Evolutionary conservation across 2,329 filamentous ascomycete species (phyloP), one percentile per base, ranked within the genome.

Genomic region (Colletotrichum tamarilloi): DNA sequence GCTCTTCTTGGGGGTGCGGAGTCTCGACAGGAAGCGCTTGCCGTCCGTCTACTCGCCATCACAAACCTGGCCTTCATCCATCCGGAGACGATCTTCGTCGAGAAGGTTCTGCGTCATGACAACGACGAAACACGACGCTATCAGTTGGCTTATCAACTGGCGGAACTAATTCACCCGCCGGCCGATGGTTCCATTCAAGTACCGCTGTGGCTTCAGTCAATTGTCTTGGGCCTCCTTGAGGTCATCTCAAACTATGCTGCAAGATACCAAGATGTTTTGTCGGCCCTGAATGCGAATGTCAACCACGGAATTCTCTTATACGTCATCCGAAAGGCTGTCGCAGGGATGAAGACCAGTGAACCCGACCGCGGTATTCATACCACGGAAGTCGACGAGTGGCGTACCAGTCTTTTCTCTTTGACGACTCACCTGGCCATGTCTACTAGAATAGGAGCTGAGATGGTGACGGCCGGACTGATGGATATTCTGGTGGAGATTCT

Each of bases 301-400:
- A 98, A 97, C 78, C 97, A 99, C 78, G 97, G 97, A 16, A 93
- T 98, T 35, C 88, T 99, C 57, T 93, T 98, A 76, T 98, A 98
- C 79, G 90, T 98, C 76, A 93, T 98, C 62, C 91, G 96, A 68
- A 98, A 97, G 82, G 94, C 95, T 11, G 94, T 98, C 70, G 92
- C 93, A 22, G 94, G 95, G 75, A 92, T 99, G 84, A 91, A 88
- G 70, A 85, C 85, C 22, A 87, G 91, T 72, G 85, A 86, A 62
- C 70, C 76, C 6, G 90, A 92, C 68, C 84, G 86, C 72, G 87
- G 91, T 52, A 87, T 89, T 26, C 88, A 91, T 75, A 88, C 90
- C 69, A 90, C 90, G n/a, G 90, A 91, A 72, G 87, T 91, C 73
- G 95, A 98, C 79, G 92, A 97, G 78, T 99, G 96, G 95, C 93